These are phyloP conservation scores for Raffaelea deltoideospora DNA, from an alignment of 2,329 filamentous ascomycete species.

Conservation along the genomic window DNA sequence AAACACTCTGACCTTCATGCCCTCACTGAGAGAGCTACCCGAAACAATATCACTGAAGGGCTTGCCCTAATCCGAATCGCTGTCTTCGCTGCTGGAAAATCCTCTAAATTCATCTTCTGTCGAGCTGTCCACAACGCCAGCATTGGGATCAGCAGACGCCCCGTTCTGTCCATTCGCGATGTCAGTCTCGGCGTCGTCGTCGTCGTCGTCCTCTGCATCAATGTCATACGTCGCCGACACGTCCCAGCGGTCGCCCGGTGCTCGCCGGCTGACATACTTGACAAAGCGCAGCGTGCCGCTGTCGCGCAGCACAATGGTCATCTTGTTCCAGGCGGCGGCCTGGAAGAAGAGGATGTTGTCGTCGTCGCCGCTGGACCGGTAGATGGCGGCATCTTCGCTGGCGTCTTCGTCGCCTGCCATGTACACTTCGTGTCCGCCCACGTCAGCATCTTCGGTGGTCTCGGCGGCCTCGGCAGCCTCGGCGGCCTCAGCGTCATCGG, in stretches of 20 bases:
- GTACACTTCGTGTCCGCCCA: constrained; percentile 76
- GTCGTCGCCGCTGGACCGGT: constrained; percentile 66
- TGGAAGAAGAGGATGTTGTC: constrained; percentile 52
- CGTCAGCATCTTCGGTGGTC: constrained; percentile 38
- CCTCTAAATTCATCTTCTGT: constrained; percentile 43
- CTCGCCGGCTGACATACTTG: constrained; percentile 78
- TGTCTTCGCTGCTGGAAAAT: constrained; percentile 30
- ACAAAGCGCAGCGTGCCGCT: constrained; percentile 80
- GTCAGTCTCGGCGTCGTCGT: constrained; percentile 29
- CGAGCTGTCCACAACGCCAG: constrained; percentile 22
- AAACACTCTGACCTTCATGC: too few relatives aligned
- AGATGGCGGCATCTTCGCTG: constrained; percentile 62
- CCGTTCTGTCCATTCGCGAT: constrained; percentile 21
- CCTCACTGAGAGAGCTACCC: too few relatives aligned
- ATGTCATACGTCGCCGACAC: constrained; percentile 67
- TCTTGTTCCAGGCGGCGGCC: constrained; percentile 65
- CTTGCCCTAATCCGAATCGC: constrained; percentile 20
- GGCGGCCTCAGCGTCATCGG: constrained; percentile 14
- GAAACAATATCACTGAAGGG: too few relatives aligned
- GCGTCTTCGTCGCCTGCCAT: constrained; percentile 75
- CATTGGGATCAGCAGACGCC: constrained; percentile 15
- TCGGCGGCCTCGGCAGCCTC: constrained; percentile 15
- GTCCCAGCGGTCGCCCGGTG: constrained; percentile 86
- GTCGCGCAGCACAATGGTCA: constrained; percentile 82
- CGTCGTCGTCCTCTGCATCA: constrained; percentile 34